Percentiles rank a stretch among this genome's conserved stretches.
These are phyloP conservation scores for Boeremia exigua DNA, from an alignment of 2,329 filamentous ascomycete species.

Conservation along the genomic window DNA sequence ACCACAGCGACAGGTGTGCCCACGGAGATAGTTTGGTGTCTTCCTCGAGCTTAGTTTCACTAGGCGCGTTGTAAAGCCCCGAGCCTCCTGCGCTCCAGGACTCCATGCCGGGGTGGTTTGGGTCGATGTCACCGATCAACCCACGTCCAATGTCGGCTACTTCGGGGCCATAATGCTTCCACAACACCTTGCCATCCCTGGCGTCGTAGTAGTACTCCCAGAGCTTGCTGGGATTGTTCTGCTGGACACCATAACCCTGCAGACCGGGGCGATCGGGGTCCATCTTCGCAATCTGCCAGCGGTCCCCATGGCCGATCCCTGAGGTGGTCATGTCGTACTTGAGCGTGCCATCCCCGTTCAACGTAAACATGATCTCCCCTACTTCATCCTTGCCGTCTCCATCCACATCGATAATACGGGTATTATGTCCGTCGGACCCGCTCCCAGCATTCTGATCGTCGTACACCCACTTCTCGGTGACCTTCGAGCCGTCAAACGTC, in stretches of 20 bases:
- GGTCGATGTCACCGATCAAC: slow-evolving; percentile 13
- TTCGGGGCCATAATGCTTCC: slow-evolving; percentile 11
- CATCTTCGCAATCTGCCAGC: slow-evolving; percentile 21
- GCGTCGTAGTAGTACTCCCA: slow-evolving; percentile 20
- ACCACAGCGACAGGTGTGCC: slow-evolving; percentile 17
- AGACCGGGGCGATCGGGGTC: slow-evolving; percentile 13
- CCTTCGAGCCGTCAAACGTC: slow-evolving; percentile 8
- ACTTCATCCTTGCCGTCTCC: slow-evolving; percentile 19
- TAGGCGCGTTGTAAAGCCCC: slow-evolving; percentile 17
- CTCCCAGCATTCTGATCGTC: slow-evolving; percentile 7
- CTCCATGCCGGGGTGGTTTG: slow-evolving; percentile 11
- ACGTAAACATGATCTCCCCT: slow-evolving; percentile 16
- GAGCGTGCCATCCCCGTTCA: slow-evolving; percentile 17
- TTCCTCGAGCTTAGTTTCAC: not conserved
- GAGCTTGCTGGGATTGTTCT: slow-evolving; percentile 7
- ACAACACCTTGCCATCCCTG: slow-evolving; percentile 12
- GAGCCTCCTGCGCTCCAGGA: slow-evolving; percentile 6
- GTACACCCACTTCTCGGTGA: slow-evolving; percentile 8
- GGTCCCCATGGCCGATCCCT: slow-evolving; percentile 18
- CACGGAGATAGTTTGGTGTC: slow-evolving; percentile 3
- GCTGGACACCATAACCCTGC: slow-evolving; percentile 18
- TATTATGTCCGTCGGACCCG: slow-evolving; percentile 17
- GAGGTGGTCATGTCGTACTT: slow-evolving; percentile 8
- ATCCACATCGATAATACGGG: slow-evolving; percentile 15
- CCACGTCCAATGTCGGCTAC: slow-evolving; percentile 13